Conservation (phyloP, 192 early-diverging fungal genomes). For the Powellomyces hirtus region DNA sequence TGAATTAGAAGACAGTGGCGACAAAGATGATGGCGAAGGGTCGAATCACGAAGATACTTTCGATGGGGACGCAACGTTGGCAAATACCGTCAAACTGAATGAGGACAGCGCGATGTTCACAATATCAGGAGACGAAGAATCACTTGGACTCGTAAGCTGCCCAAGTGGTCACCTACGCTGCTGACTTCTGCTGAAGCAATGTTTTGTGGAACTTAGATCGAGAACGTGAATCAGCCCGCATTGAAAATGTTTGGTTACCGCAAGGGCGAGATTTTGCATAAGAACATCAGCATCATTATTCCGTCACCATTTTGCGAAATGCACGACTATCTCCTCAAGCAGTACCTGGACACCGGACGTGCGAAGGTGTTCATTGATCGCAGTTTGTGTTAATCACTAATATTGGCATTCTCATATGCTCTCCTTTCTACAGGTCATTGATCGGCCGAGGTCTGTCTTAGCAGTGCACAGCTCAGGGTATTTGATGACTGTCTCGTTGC, state of each 20-base stretch:
- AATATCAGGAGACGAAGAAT: slow-evolving; percentile 33
- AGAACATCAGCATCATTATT: slow-evolving; percentile 41
- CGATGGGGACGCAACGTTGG: not conserved
- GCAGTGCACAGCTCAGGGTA: slow-evolving; percentile 35
- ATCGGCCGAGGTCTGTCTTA: slow-evolving; percentile 40
- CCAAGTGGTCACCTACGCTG: not conserved
- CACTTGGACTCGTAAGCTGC: slow-evolving; percentile 29
- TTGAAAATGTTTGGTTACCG: slow-evolving; percentile 34
- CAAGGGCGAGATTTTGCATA: slow-evolving; percentile 29
- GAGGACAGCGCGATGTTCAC: slow-evolving; percentile 31
- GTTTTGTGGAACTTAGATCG: slow-evolving; percentile 20
- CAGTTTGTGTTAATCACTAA: not conserved
- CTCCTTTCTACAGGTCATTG: slow-evolving; percentile 34
- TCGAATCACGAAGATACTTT: not conserved
- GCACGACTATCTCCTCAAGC: slow-evolving; percentile 37
- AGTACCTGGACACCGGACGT: slow-evolving; percentile 47
- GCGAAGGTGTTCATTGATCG: slow-evolving; percentile 32
- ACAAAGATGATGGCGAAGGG: slow-evolving; percentile 12
- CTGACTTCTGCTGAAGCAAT: not conserved
- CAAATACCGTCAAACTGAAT: not conserved
- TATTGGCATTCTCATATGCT: not conserved
- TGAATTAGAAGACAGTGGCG: slow-evolving; percentile 36
- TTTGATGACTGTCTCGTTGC: slow-evolving; percentile 29
- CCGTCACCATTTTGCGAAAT: slow-evolving; percentile 47
- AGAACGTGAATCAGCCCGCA: slow-evolving; percentile 26